Evolutionary conservation across 495 filamentous ascomycete species (phyloP).

Genomic region (Geopyxis carbonaria): DNA sequence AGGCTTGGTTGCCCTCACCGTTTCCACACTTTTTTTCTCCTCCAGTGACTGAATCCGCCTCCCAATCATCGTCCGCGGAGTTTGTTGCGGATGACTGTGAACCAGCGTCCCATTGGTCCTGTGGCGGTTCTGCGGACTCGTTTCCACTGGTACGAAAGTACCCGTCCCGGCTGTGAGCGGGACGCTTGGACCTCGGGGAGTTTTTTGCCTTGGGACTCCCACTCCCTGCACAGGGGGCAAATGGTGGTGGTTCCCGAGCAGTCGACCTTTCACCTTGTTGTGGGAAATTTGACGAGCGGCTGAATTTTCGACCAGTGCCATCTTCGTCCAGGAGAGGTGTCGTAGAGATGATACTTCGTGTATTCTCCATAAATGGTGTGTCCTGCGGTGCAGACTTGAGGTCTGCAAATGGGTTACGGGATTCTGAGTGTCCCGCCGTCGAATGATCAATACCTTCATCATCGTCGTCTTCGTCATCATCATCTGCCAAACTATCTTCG

Average conservation of each 20-base stretch:
- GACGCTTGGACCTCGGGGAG: neutral
- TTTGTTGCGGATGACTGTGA: constrained; percentile 9
- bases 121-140: neutral
- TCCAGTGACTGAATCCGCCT: neutral
- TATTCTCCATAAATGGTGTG: constrained; percentile 18
- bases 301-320: neutral
- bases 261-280: neutral
- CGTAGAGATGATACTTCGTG: constrained; percentile 14
- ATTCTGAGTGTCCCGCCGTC: too few species aligned
- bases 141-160: constrained; percentile 3
- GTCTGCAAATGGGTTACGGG: constrained; percentile 16
- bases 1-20: constrained; percentile 14
- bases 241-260: neutral
- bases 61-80: constrained; percentile 8
- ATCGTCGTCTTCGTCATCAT: constrained; percentile 20
- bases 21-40: constrained; percentile 10
- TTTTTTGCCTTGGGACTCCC: neutral
- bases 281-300: neutral
- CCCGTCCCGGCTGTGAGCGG: neutral
- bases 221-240: neutral
- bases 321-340: constrained; percentile 13
- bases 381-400: constrained; percentile 17
- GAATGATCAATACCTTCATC: constrained; percentile 17
- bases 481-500: constrained; percentile 14
- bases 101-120: constrained; percentile 11